Percentiles rank a stretch among this genome's conserved stretches.
phyloP scores from a whole-genome alignment of 164 flowering plant genomes.

The Sedum album region DNA sequence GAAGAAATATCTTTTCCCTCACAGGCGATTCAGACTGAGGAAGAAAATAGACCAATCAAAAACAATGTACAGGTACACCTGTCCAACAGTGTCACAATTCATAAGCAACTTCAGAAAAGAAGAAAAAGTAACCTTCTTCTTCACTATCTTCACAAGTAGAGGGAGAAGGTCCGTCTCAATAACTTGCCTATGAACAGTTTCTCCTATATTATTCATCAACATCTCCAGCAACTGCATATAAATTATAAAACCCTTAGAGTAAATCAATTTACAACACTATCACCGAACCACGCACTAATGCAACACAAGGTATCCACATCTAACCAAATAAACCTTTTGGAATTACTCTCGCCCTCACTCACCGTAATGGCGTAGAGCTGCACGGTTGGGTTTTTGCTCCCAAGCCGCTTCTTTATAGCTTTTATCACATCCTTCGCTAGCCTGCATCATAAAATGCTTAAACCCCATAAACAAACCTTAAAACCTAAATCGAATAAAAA shows the following conservation, averaged over 20 bases:
- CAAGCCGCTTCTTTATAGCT: constrained; percentile 74
- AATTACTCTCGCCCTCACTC: constrained; percentile 11
- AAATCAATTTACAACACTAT: not conserved
- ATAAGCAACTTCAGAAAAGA: not conserved
- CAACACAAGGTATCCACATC: not conserved
- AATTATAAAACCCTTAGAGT: not conserved
- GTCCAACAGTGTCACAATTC: not conserved
- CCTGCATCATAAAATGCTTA: constrained; percentile 31
- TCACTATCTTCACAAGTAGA: constrained; percentile 84
- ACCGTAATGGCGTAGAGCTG: constrained; percentile 75
- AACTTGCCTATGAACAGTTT: constrained; percentile 64
- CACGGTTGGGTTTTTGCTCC: constrained; percentile 47
- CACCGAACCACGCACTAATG: not conserved
- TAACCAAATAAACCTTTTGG: not conserved
- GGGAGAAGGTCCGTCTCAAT: constrained; percentile 71
- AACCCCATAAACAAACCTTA: not conserved
- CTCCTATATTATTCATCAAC: constrained; percentile 95
- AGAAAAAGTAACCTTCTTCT: constrained; percentile 63
- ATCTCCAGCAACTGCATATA: constrained; percentile 76
- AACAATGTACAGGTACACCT: not conserved
- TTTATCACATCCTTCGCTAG: constrained; percentile 68
- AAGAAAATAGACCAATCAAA: not conserved
- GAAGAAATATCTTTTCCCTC: constrained; percentile 83
- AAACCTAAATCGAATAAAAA: not conserved
- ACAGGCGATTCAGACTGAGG: constrained; percentile 72